Conservation (phyloP, 192 early-diverging fungal species). For the Podila verticillata region DNA sequence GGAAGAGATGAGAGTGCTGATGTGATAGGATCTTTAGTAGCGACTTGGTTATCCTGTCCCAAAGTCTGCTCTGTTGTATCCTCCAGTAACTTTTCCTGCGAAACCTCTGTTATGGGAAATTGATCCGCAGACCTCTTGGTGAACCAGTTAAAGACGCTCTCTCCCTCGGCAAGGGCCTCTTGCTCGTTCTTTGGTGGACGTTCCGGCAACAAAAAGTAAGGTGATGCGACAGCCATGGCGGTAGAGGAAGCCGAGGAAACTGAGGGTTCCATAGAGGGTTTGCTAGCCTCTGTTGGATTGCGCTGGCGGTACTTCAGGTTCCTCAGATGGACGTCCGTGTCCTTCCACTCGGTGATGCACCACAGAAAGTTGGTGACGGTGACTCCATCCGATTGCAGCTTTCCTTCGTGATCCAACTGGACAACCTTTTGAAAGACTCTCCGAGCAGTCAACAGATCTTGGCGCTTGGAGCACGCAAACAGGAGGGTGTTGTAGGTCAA, state of each 20-base stretch:
- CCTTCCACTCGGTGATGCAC: conserved; percentile 68
- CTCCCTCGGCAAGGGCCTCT: conserved; percentile 44
- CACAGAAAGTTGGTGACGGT: conserved; percentile 79
- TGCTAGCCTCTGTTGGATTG: conserved; percentile 1
- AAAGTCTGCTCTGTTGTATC: neutral
- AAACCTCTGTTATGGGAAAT: conserved; percentile 36
- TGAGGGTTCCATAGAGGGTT: neutral
- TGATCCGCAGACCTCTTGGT: conserved; percentile 53
- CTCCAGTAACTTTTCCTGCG: conserved; percentile 19
- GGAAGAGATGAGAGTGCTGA: conserved; percentile 20
- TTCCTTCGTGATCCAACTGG: conserved; percentile 52
- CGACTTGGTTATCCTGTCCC: neutral
- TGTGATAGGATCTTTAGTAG: neutral
- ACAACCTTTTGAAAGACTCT: conserved; percentile 69
- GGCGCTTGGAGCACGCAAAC: conserved; percentile 74
- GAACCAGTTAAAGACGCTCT: conserved; percentile 45
- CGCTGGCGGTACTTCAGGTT: conserved; percentile 17
- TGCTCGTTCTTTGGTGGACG: conserved; percentile 18
- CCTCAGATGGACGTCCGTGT: conserved; percentile 28
- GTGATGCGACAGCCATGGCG: conserved; percentile 13
- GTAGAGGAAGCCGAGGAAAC: conserved; percentile 6
- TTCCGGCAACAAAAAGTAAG: conserved; percentile 27
- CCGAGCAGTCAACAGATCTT: conserved; percentile 77
- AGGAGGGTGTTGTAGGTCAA: conserved; percentile 88
- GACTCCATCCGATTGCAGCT: conserved; percentile 62